Evolutionary conservation across 2,329 filamentous ascomycete species (phyloP).

Genomic region (Diaporthe sp.): DNA sequence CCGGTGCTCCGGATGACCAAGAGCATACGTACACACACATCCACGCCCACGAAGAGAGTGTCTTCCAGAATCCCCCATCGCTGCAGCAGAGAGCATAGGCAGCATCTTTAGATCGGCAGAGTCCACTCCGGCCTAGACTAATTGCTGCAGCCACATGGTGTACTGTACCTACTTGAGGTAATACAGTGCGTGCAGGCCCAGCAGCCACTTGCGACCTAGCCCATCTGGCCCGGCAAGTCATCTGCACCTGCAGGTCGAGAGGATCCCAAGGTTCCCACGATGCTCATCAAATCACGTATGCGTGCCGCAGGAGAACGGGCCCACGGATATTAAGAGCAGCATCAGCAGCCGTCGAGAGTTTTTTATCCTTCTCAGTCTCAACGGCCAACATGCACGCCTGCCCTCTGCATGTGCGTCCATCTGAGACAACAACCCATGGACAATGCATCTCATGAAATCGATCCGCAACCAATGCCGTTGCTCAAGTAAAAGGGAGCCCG

Average conservation of each 20-base stretch:
- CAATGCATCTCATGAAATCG: constrained; percentile 6
- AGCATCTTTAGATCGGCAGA: not conserved
- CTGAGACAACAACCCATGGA: not conserved
- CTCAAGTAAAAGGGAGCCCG: not conserved
- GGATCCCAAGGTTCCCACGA: constrained; percentile 30
- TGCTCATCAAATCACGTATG: constrained; percentile 33
- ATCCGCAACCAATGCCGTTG: not conserved
- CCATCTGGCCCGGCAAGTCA: constrained; percentile 28
- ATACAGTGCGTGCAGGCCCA: constrained; percentile 9
- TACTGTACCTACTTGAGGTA: not conserved
- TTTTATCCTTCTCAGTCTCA: not conserved
- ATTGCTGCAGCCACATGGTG: constrained; percentile 6
- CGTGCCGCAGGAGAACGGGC: constrained; percentile 38
- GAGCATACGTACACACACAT: not conserved
- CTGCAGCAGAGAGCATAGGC: not conserved
- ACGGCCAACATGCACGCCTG: constrained; percentile 6
- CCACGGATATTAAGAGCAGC: constrained; percentile 29
- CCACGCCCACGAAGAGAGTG: not conserved
- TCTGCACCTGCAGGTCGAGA: constrained; percentile 33
- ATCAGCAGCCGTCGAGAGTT: not conserved
- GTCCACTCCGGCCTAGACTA: constrained; percentile 25
- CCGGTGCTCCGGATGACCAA: not conserved
- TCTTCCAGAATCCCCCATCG: not conserved
- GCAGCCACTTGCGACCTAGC: constrained; percentile 12
- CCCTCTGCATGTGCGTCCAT: not conserved